These are phyloP conservation scores for Abrus pulchellus DNA, from an alignment of 306 rosid species.

Conservation along the genomic window DNA sequence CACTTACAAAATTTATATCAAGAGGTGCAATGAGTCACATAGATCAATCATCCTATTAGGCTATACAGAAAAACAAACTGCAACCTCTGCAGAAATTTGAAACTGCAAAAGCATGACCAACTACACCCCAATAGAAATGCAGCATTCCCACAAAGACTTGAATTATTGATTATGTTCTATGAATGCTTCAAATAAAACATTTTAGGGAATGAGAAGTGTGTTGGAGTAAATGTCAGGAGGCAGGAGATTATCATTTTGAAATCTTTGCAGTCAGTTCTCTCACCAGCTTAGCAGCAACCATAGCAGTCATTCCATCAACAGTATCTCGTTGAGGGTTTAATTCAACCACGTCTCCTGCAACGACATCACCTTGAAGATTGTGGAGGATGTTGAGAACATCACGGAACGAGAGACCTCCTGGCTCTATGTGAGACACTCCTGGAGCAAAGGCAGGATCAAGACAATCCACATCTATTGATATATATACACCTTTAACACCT, in stretches of 20 bases:
- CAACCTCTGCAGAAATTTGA: not conserved
- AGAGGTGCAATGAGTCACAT: too few relatives aligned
- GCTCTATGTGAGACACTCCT: slow-evolving; percentile 97
- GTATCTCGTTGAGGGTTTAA: slow-evolving; percentile 97
- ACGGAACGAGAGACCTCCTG: slow-evolving; percentile 95
- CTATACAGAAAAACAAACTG: not conserved
- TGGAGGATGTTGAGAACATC: slow-evolving; percentile 92
- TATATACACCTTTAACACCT: slow-evolving; percentile 90
- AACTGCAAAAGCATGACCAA: not conserved
- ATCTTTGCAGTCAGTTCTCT: slow-evolving; percentile 92
- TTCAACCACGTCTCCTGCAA: slow-evolving; percentile 91
- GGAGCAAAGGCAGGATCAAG: slow-evolving; percentile 99
- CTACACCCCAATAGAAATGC: not conserved
- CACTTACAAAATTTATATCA: too few relatives aligned
- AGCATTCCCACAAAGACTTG: too few relatives aligned
- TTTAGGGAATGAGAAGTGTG: not conserved
- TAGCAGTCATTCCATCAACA: slow-evolving; percentile 97
- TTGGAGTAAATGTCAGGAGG: slow-evolving; percentile 2
- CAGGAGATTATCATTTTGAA: slow-evolving; percentile 58
- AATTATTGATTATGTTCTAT: not conserved
- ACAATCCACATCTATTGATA: slow-evolving; percentile 92
- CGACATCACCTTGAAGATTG: slow-evolving; percentile 85
- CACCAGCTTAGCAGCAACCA: slow-evolving; percentile 98
- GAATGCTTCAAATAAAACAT: not conserved
- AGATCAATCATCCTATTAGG: too few relatives aligned